phyloP scores from a whole-genome alignment of 305 asterid species.

The Fraxinus platypoda region DNA sequence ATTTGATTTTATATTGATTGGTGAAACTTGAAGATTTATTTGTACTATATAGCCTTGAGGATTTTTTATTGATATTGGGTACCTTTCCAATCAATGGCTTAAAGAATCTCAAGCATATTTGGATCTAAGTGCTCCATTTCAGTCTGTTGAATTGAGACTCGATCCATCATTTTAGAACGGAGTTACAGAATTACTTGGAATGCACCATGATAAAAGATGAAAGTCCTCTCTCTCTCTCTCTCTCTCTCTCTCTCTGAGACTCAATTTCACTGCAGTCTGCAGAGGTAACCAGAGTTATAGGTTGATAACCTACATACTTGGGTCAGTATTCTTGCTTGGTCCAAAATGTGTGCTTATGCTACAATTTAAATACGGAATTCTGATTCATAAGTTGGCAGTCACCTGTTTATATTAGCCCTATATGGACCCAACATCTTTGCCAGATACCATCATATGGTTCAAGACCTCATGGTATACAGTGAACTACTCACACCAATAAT shows the following conservation, averaged over 20 bases:
- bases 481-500: neutral
- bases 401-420: neutral
- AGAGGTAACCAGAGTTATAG: neutral
- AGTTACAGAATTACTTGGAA: neutral
- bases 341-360: neutral
- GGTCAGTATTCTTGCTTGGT: neutral
- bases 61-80: neutral
- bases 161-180: neutral
- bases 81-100: neutral
- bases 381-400: neutral
- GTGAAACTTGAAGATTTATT: neutral
- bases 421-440: neutral
- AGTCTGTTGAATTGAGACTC: neutral
- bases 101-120: neutral
- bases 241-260: neutral
- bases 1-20: neutral
- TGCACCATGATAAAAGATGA: neutral
- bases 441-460: neutral
- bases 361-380: neutral
- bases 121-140: neutral
- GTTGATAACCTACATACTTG: neutral
- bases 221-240: neutral
- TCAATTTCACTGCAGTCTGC: neutral
- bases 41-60: neutral
- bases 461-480: neutral